Base-by-base conservation (phyloP, 768 basidiomycete species). In the Russula abietina region DNA sequence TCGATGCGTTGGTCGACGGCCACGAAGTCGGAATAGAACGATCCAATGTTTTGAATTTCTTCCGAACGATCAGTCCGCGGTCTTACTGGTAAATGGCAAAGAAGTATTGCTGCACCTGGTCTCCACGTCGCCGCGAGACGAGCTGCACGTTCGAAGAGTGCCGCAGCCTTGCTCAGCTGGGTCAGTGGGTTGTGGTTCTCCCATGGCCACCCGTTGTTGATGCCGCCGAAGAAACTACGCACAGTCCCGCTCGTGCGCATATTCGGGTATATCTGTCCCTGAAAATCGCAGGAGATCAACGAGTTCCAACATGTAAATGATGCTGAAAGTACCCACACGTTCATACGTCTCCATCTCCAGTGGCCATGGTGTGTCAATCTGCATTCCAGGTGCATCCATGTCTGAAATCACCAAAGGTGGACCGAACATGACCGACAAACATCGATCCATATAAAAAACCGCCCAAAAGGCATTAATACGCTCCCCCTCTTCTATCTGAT, bases 401-500 rank as follows among this genome's bases (percentile, higher is more conserved):
- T 84, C 81, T 61, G 79, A 81, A 22, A 87, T 78, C n/a, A 76
- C 78, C 22, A 78, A 70, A 0, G 84, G 77, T 1, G 79, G 75
- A 60, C 83, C 83, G 43, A 83, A 75, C 7, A 80, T 78, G 17
- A 85, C 78, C 1, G 81, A 75, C 65, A 84, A 78, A 67, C 78
- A 78, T 57, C 84, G 81, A 72, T 87, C 85, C 58, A 86, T 75
- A 53, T 76, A 73, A 64, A 83, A 80, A 8, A 82, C 83, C 0
- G 81, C 74, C 86, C 86, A 88, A 70, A 88, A 87, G 0, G 79
- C 83, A 59, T 83, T 83, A 61, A 87, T 85, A 36, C 84, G 77
- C 68, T 87, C 86, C 22, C 81, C 85, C 69, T 86, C 84, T 64
- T 86, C 85, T n/a, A 83, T 70, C 28, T 72, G 66, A 68, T 81